Evolutionary conservation across 768 basidiomycete genomes (phyloP).

Genomic region (Amanita pseudoporphyria): DNA sequence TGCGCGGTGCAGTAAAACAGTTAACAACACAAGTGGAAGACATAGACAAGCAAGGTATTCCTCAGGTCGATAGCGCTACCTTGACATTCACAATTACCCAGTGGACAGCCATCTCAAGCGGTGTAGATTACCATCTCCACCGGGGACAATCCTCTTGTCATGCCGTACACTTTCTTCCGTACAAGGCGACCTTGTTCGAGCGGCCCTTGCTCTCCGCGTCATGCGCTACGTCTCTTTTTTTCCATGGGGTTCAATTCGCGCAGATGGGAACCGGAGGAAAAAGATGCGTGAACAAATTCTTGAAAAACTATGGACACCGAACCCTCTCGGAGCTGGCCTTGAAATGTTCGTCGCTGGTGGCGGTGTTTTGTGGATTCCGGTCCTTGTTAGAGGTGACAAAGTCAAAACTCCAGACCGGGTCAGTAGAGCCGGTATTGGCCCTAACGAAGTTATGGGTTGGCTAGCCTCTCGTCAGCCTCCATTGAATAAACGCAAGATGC

Average conservation of each 20-base stretch:
- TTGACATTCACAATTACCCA: constrained; percentile 13
- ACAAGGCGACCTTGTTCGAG: constrained; percentile 24
- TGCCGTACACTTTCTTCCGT: constrained; percentile 22
- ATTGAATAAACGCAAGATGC: constrained; percentile 21
- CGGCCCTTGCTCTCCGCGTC: constrained; percentile 39
- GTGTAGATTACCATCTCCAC: constrained; percentile 32
- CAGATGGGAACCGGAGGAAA: constrained; percentile 48
- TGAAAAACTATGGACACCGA: constrained; percentile 33
- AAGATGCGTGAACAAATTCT: constrained; percentile 38
- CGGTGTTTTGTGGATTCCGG: constrained; percentile 57
- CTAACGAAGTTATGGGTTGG: constrained; percentile 38
- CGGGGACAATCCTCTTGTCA: constrained; percentile 41
- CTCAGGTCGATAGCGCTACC: background rate
- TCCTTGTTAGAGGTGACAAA: constrained; percentile 21
- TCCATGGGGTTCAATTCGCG: constrained; percentile 65
- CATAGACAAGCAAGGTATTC: constrained; percentile 37
- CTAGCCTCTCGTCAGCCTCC: constrained; percentile 52
- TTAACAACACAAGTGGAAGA: constrained; percentile 28
- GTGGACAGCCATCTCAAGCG: constrained; percentile 32
- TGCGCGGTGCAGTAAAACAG: constrained; percentile 25
- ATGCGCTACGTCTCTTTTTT: constrained; percentile 64
- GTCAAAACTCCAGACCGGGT: constrained; percentile 15
- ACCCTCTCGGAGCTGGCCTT: constrained; percentile 16
- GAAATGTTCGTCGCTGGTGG: constrained; percentile 44
- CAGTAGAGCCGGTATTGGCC: background rate